Conservation (phyloP, 163 green algal genomes). For the Chloromonas sp. region DNA sequence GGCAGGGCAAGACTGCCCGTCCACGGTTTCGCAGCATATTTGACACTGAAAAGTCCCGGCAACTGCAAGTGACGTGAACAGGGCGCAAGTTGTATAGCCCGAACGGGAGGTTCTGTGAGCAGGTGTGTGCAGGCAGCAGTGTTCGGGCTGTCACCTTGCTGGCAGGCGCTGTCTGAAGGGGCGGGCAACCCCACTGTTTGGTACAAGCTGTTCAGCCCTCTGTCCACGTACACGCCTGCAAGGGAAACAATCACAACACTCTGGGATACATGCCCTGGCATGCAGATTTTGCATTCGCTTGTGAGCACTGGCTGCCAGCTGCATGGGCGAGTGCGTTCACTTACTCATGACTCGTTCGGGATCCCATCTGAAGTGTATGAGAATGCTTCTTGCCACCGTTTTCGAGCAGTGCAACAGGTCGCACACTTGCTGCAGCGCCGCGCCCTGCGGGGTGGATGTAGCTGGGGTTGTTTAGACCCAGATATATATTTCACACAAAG, state of each 20-base stretch:
- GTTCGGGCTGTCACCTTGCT: background rate
- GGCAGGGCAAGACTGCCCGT: slow-evolving; percentile 20
- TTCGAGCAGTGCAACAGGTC: background rate
- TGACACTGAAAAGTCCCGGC: slow-evolving; percentile 26
- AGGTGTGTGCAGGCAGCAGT: too few relatives aligned
- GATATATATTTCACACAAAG: too few relatives aligned
- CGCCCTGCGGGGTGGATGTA: background rate
- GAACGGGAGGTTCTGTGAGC: too few relatives aligned
- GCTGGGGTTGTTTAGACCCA: too few relatives aligned
- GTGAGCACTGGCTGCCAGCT: too few relatives aligned
- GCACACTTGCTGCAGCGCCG: background rate
- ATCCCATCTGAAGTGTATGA: slow-evolving; percentile 14
- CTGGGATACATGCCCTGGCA: too few relatives aligned
- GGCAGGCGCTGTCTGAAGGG: background rate
- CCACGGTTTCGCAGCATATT: slow-evolving; percentile 55
- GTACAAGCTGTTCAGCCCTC: background rate
- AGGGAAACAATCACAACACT: background rate
- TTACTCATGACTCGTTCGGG: slow-evolving; percentile 6
- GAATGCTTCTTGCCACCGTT: background rate
- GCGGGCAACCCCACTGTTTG: too few relatives aligned
- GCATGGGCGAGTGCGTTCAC: background rate
- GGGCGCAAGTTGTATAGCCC: too few relatives aligned
- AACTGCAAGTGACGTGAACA: background rate
- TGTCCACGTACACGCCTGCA: slow-evolving; percentile 4
- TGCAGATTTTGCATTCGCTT: too few relatives aligned